A percentile compares a stretch with the other conserved stretches of the same genome.
Evolutionary conservation across 2,329 filamentous ascomycete species (phyloP).

Genomic region (Pseudocercospora vitis): DNA sequence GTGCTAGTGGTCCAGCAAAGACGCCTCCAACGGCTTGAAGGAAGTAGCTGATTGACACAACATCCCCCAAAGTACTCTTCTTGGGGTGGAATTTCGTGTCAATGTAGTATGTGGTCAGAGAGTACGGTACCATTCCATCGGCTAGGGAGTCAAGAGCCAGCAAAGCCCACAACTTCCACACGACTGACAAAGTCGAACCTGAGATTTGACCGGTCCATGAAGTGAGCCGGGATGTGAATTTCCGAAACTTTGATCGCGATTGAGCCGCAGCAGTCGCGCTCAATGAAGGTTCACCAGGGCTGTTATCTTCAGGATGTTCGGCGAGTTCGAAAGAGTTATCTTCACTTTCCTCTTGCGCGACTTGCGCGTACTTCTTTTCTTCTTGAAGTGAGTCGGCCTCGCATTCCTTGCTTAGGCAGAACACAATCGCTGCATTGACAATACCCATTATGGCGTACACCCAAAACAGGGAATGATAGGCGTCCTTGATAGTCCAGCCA

Average conservation of each 20-base stretch:
- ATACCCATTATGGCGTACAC: constrained; percentile 59
- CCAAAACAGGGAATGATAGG: constrained; percentile 61
- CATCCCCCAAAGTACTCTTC: constrained; percentile 55
- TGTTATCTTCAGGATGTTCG: constrained; percentile 13
- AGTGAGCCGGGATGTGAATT: constrained; percentile 19
- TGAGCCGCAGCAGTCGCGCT: constrained; percentile 6
- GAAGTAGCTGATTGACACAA: constrained; percentile 52
- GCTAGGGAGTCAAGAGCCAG: constrained; percentile 70
- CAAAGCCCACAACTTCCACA: constrained; percentile 64
- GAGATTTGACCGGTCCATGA: constrained; percentile 58
- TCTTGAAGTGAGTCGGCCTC: constrained; percentile 43
- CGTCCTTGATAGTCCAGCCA: constrained; percentile 52
- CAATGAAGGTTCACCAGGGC: constrained; percentile 15
- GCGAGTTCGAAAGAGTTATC: constrained; percentile 25
- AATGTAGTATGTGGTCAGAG: constrained; percentile 58
- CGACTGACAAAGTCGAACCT: constrained; percentile 53
- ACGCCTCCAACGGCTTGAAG: constrained; percentile 47
- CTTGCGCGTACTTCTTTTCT: constrained; percentile 33
- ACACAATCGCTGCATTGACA: constrained; percentile 51
- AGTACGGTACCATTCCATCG: constrained; percentile 59
- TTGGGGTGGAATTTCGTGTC: constrained; percentile 55
- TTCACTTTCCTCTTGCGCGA: constrained; percentile 32
- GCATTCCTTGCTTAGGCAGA: constrained; percentile 52
- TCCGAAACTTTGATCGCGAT: constrained; percentile 12
- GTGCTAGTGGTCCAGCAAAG: constrained; percentile 63